phyloP scores from a whole-genome alignment of 441 rosid genomes.

The Eugenia klotzschiana region DNA sequence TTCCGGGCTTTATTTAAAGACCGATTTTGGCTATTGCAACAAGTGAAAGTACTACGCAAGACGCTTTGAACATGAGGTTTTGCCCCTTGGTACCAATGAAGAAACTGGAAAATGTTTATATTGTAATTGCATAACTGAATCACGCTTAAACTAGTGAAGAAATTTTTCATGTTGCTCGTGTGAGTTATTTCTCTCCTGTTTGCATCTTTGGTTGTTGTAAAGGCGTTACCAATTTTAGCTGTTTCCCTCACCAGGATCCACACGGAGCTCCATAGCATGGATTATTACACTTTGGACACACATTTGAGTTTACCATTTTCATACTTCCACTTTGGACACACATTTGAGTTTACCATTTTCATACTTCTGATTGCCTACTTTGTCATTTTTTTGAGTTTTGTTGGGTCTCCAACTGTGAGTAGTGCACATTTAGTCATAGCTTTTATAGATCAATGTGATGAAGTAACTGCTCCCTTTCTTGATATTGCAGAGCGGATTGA shows the following conservation, averaged over 20 bases:
- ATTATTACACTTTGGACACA: background rate
- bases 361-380: background rate
- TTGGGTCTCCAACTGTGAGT: background rate
- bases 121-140: background rate
- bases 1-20: background rate
- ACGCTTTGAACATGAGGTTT: background rate
- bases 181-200: background rate
- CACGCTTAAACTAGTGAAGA: background rate
- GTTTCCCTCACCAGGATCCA: background rate
- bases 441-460: background rate
- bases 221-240: background rate
- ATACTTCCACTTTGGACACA: background rate
- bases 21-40: background rate
- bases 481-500: slow-evolving; percentile 62
- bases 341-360: background rate
- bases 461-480: background rate
- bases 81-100: background rate
- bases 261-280: background rate
- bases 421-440: background rate
- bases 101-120: background rate
- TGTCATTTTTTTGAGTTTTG: background rate
- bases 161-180: background rate
- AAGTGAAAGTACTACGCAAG: background rate
- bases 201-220: background rate
- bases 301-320: background rate